Percentiles rank a stretch among this genome's conserved stretches.
phyloP scores from a whole-genome alignment of 2,329 filamentous ascomycete species.

The Xylariaceae sp. region DNA sequence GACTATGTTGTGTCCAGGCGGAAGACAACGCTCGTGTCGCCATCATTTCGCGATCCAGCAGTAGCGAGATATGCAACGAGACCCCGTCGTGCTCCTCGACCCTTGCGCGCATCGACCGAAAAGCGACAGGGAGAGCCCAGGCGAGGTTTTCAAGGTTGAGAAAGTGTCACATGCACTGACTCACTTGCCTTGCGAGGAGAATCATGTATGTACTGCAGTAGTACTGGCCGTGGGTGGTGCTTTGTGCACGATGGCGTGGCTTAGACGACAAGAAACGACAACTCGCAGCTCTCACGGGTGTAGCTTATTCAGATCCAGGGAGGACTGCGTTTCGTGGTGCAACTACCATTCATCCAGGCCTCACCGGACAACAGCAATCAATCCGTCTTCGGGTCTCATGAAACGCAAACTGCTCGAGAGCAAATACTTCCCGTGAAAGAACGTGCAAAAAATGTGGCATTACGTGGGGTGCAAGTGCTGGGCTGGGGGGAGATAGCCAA shows the following conservation, averaged over 20 bases:
- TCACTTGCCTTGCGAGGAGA: background rate
- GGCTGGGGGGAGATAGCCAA: background rate
- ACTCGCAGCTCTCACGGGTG: background rate
- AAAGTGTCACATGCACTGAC: background rate
- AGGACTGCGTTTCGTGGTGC: background rate
- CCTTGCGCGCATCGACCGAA: background rate
- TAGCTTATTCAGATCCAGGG: background rate
- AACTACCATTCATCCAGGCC: background rate
- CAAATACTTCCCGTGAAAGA: background rate
- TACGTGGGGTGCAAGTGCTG: background rate
- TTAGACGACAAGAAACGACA: background rate
- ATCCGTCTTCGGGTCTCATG: background rate
- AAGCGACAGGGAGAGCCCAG: background rate
- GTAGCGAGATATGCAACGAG: background rate
- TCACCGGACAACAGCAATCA: background rate
- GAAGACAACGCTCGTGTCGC: background rate
- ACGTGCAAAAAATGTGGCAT: background rate
- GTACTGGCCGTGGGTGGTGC: background rate
- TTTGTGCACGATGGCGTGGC: slow-evolving; percentile 4
- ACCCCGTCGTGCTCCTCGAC: background rate
- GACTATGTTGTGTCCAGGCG: background rate
- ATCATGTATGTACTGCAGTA: background rate
- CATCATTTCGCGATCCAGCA: background rate
- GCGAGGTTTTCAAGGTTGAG: background rate
- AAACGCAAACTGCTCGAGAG: background rate